A percentile compares a stretch with the other conserved stretches of the same genome.
phyloP scores from a whole-genome alignment of 768 basidiomycete species.

The Mycena capillaripes region DNA sequence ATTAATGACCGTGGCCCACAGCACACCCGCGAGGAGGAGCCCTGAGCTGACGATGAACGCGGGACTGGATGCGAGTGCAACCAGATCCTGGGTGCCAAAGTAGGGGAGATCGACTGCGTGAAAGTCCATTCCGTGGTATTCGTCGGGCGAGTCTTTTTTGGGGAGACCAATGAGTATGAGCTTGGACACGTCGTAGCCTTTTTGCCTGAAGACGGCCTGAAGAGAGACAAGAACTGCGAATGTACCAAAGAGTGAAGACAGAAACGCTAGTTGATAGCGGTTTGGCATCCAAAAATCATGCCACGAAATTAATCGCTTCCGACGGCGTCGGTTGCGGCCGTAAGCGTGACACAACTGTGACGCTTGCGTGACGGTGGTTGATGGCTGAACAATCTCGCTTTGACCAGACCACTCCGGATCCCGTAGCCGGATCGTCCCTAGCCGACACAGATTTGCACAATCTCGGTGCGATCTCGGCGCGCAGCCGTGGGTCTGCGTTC shows the following conservation, averaged over 20 bases:
- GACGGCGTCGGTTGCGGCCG: too few species aligned
- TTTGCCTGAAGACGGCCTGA: conserved; percentile 45
- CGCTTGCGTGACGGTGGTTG: background rate
- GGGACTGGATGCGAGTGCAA: conserved; percentile 57
- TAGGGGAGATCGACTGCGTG: conserved; percentile 52
- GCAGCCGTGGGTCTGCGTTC: background rate
- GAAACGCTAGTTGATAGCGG: conserved; percentile 66
- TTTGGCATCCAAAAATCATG: conserved; percentile 62
- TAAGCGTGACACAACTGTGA: too few species aligned
- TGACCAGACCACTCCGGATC: background rate
- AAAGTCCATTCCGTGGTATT: conserved; percentile 46
- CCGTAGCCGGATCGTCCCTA: conserved; percentile 4
- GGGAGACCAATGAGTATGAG: conserved; percentile 75
- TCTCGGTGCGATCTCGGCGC: background rate
- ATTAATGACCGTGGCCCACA: conserved; percentile 69
- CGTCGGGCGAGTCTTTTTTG: conserved; percentile 44
- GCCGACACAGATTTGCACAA: background rate
- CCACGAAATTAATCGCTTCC: background rate
- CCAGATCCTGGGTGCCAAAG: conserved; percentile 54
- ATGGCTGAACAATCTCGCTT: background rate
- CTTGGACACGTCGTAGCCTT: conserved; percentile 70
- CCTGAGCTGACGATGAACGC: conserved; percentile 67
- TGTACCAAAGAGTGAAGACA: conserved; percentile 64
- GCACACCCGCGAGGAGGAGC: conserved; percentile 60
- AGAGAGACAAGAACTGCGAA: conserved; percentile 45